These are phyloP conservation scores for Prunus persica DNA, from an alignment of 306 rosid genomes.

Conservation along the genomic window Prunus_persica_NCBIv2 NC_034014.1:5485001-5485500, in stretches of 20 bases:
- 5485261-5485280: slow-evolving; percentile 62
- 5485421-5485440: slow-evolving; percentile 99
- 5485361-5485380: slow-evolving; percentile 97
- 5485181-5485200: slow-evolving; percentile 94
- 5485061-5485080: not conserved
- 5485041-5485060: not conserved
- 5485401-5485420: slow-evolving; percentile 97
- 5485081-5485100: not conserved
- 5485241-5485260: slow-evolving; percentile 92
- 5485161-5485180: slow-evolving; percentile 86
- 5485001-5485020: not conserved
- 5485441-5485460: slow-evolving; percentile 77
- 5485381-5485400: slow-evolving; percentile 99
- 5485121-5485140: slow-evolving; percentile 18
- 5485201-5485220: slow-evolving; percentile 89
- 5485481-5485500: not conserved
- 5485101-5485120: not conserved
- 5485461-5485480: not conserved
- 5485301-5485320: slow-evolving; percentile 6
- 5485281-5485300: not conserved
- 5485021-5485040: not conserved
- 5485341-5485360: slow-evolving; percentile 86
- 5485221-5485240: slow-evolving; percentile 94
- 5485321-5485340: slow-evolving; percentile 20
- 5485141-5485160: slow-evolving; percentile 5